Evolutionary conservation across 2,329 filamentous ascomycete genomes (phyloP).

Genomic region (Epichloe brachyelytri): DNA sequence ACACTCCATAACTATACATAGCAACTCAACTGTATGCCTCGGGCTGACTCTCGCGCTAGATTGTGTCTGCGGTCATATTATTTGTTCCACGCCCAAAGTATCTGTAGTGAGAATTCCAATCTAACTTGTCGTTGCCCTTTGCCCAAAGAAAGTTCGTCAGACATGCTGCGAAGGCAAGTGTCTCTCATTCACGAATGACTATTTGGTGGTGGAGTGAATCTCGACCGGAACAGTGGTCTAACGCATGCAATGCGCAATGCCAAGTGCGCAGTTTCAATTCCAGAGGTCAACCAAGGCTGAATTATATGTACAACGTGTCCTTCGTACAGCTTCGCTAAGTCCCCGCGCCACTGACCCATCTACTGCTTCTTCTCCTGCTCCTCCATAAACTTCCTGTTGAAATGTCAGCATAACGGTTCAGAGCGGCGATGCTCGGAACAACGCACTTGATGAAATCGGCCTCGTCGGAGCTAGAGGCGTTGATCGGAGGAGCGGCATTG

Average conservation of each 20-base stretch:
- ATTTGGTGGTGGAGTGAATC: too few species aligned
- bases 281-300: not conserved
- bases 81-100: too few species aligned
- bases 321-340: conserved; percentile 14
- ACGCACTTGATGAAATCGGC: conserved; percentile 53
- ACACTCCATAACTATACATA: too few species aligned
- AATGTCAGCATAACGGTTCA: not conserved
- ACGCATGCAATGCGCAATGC: not conserved
- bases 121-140: too few species aligned
- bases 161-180: too few species aligned
- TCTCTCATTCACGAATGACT: too few species aligned
- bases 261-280: not conserved
- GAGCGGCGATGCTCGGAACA: conserved; percentile 11
- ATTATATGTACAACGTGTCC: conserved; percentile 22
- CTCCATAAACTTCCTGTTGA: conserved; percentile 26
- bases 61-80: too few species aligned
- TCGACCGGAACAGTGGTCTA: not conserved
- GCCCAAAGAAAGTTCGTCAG: too few species aligned
- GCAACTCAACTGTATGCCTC: too few species aligned
- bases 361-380: conserved; percentile 30
- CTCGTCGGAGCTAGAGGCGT: conserved; percentile 48
- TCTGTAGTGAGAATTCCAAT: too few species aligned
- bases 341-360: conserved; percentile 8
- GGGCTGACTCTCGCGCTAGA: too few species aligned
- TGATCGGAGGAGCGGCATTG: conserved; percentile 42